Percentiles rank a stretch among this genome's conserved stretches.
Conservation (phyloP, 805 yeast genomes). For the Scheffersomyces stipitis region DNA sequence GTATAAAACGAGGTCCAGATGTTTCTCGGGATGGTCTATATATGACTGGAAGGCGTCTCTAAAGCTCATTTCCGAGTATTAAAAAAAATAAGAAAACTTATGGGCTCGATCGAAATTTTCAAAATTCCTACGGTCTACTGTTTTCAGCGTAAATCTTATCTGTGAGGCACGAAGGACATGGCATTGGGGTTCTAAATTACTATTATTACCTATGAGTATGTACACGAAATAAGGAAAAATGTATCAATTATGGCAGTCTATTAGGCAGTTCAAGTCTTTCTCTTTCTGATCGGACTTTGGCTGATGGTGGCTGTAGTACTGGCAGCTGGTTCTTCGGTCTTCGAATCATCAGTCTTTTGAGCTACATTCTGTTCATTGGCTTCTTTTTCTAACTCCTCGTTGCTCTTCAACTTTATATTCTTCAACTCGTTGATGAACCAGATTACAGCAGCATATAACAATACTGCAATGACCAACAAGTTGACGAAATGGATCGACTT, state of each 20-base stretch:
- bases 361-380: conserved; percentile 11
- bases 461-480: conserved; percentile 53
- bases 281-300: conserved; percentile 6
- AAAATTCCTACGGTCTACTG: background rate
- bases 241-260: no score
- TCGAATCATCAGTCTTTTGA: conserved; percentile 2
- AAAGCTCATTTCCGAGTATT: conserved; percentile 49
- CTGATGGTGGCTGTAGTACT: background rate
- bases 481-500: conserved; percentile 66
- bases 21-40: conserved; percentile 45
- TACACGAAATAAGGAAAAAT: no score
- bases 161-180: no score
- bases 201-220: no score
- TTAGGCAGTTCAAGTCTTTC: conserved; percentile 10
- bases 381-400: conserved; percentile 38
- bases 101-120: background rate
- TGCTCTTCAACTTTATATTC: conserved; percentile 44
- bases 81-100: background rate
- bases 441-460: conserved; percentile 75
- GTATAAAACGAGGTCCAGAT: conserved; percentile 39
- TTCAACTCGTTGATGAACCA: conserved; percentile 84
- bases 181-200: no score
- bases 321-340: conserved; percentile 11
- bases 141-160: no score
- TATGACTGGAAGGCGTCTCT: conserved; percentile 48